A percentile compares a stretch with the other conserved stretches of the same genome.
Evolutionary conservation across 371 early-diverging fungal genomes (phyloP).

Genomic region (Zopfochytrium polystomum): DNA sequence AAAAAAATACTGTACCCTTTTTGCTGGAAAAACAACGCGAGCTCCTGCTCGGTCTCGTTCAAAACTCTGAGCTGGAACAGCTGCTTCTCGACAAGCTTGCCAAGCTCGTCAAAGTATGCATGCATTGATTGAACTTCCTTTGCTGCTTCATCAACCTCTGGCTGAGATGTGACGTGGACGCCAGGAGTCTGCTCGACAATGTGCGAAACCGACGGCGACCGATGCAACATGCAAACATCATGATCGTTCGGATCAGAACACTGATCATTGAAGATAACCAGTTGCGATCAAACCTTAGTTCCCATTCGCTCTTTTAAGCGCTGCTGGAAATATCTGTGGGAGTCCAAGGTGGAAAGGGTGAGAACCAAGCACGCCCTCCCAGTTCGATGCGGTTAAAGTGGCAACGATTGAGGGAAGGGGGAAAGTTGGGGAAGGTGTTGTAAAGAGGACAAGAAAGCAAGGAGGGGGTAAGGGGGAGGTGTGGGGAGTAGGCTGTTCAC

Average conservation of each 20-base stretch:
- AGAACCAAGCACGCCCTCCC: not conserved
- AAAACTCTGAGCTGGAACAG: slow-evolving; percentile 28
- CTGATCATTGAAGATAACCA: not conserved
- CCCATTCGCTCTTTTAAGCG: slow-evolving; percentile 33
- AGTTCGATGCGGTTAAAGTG: not conserved
- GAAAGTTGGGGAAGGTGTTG: not conserved
- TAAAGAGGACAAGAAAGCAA: not conserved
- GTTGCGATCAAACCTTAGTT: slow-evolving; percentile 17
- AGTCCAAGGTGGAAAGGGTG: not conserved
- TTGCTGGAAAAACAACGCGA: slow-evolving; percentile 46
- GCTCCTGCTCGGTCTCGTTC: slow-evolving; percentile 42
- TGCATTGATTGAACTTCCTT: slow-evolving; percentile 40
- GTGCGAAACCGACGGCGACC: not conserved
- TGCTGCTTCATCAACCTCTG: slow-evolving; percentile 48
- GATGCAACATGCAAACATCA: too few species aligned
- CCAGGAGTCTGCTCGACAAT: too few species aligned
- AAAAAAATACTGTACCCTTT: slow-evolving; percentile 31
- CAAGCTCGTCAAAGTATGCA: slow-evolving; percentile 37
- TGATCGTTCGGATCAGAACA: not conserved
- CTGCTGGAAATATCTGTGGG: slow-evolving; percentile 35
- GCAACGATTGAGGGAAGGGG: not conserved
- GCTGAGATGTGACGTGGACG: slow-evolving; percentile 45
- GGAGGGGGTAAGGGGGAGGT: not conserved
- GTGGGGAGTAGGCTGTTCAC: not conserved
- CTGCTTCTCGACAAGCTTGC: slow-evolving; percentile 37